Evolutionary conservation across 768 basidiomycete genomes (phyloP).

Genomic region (Sarcodon sp.): DNA sequence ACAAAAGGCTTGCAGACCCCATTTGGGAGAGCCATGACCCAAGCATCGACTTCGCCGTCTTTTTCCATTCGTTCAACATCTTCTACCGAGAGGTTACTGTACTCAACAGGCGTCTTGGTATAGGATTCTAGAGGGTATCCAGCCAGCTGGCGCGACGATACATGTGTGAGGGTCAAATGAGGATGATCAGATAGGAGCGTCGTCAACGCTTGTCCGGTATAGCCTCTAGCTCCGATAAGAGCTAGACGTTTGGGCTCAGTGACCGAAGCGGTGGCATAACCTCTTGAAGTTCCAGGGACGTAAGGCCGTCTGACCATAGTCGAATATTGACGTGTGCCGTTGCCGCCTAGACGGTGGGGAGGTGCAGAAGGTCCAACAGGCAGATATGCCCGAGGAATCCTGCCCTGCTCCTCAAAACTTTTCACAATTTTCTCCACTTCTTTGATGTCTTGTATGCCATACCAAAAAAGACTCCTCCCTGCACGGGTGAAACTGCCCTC

Average conservation of each 20-base stretch:
- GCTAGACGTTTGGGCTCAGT: constrained; percentile 81
- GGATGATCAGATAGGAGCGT: constrained; percentile 84
- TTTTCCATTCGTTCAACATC: constrained; percentile 88
- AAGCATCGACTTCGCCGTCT: constrained; percentile 85
- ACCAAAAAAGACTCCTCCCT: constrained; percentile 95
- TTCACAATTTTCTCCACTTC: constrained; percentile 85
- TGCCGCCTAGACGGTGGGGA: constrained; percentile 27
- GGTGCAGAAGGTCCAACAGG: constrained; percentile 72
- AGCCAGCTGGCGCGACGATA: constrained; percentile 90
- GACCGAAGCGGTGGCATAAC: constrained; percentile 69
- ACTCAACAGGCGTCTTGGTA: constrained; percentile 57
- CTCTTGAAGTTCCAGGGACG: constrained; percentile 40
- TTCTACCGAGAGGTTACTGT: constrained; percentile 64
- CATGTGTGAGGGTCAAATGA: constrained; percentile 80
- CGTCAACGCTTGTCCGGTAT: constrained; percentile 88
- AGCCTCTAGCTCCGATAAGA: constrained; percentile 92
- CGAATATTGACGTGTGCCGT: constrained; percentile 44
- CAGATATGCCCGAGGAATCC: constrained; percentile 83
- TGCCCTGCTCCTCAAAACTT: constrained; percentile 55
- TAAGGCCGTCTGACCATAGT: constrained; percentile 33
- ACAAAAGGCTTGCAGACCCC: constrained; percentile 95
- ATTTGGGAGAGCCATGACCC: constrained; percentile 99
- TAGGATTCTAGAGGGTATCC: constrained; percentile 74
- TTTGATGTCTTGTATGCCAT: constrained; percentile 80
- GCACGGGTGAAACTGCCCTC: constrained; percentile 96